These are phyloP conservation scores for Aspergillus wentii DNA, from an alignment of 495 filamentous ascomycete species.

Conservation along the genomic window DNA sequence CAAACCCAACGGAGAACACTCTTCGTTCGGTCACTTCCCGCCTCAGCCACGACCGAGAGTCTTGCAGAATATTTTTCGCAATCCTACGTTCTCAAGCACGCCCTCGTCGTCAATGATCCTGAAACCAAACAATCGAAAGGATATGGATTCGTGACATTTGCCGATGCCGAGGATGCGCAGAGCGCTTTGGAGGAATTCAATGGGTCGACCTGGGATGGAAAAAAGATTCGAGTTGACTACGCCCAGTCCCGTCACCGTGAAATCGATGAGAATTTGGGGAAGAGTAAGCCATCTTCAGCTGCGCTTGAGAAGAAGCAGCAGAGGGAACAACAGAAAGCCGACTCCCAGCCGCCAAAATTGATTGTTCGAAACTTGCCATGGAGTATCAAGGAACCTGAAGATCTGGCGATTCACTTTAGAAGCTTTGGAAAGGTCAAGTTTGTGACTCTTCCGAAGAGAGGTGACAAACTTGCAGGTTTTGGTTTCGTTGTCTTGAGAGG, in stretches of 20 bases:
- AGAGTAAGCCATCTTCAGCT: conserved; percentile 41
- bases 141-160: conserved; percentile 95
- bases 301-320: conserved; percentile 50
- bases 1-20: conserved; percentile 58
- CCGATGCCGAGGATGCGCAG: conserved; percentile 84
- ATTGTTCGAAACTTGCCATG: conserved; percentile 96
- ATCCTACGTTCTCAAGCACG: conserved; percentile 90
- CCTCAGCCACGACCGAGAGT: conserved; percentile 71
- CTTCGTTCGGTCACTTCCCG: conserved; percentile 84
- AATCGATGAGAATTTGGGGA: conserved; percentile 44
- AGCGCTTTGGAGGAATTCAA: conserved; percentile 74
- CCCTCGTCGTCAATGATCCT: conserved; percentile 76
- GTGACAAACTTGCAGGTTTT: conserved; percentile 74
- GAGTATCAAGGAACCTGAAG: conserved; percentile 83
- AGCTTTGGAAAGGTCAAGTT: conserved; percentile 87
- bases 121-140: conserved; percentile 80
- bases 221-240: conserved; percentile 78
- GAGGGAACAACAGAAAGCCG: conserved; percentile 52
- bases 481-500: conserved; percentile 88
- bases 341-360: conserved; percentile 66
- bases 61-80: conserved; percentile 88
- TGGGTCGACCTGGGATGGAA: conserved; percentile 65
- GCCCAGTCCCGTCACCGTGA: conserved; percentile 81
- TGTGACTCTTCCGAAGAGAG: conserved; percentile 71
- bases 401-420: conserved; percentile 70